Evolutionary conservation across 2,329 filamentous ascomycete genomes (phyloP), one percentile per base, ranked within the genome.

Genomic region (Aspergillus quadricinctus): DNA sequence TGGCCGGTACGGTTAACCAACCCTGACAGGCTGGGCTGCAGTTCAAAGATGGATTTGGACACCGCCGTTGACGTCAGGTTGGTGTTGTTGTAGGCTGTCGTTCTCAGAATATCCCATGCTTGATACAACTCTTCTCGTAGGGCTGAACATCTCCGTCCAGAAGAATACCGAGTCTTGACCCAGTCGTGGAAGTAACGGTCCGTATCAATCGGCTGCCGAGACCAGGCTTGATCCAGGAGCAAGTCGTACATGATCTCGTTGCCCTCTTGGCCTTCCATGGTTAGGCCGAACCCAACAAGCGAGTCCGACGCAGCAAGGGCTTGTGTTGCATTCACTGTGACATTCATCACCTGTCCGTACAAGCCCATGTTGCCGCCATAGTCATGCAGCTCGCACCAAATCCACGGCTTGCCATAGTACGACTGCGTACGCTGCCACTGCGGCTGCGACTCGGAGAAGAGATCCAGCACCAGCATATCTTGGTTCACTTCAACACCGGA

Each of bases 221-320:
- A 74, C 80, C 80, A 83, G 2, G 78, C 79, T 62, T 82, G 80
- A 55, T 80, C 77, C 1, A 83, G 71, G 0, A 82, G 69, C 1
- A 82, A 64, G 53, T 78, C 75, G 61, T 82, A 82, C 55, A 82
- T 71, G 57, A 83, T 76, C 53, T 82, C 79, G 57, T 82, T 82
- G 19, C 79, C 80, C 59, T 81, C 80, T 59, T 81, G 79, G 8
- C 74, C 78, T 55, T 82, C 80, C 59, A 77, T 76, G 0, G 78
- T 78, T 3, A 79, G 66, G 1, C 80, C 80, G 52, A 80, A 77
- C 1, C 80, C 80, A 1, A 81, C 71, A 40, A 82, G 66, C 1
- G 73, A 76, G 3, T 65, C 66, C 0, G 77, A 78, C 27, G 73
- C 71, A 0, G 66, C 60, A 1, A 80, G 67, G 0, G 80, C 80